Conservation (phyloP, 164 flowering plant genomes). For the Vitis rotundifolia region DNA sequence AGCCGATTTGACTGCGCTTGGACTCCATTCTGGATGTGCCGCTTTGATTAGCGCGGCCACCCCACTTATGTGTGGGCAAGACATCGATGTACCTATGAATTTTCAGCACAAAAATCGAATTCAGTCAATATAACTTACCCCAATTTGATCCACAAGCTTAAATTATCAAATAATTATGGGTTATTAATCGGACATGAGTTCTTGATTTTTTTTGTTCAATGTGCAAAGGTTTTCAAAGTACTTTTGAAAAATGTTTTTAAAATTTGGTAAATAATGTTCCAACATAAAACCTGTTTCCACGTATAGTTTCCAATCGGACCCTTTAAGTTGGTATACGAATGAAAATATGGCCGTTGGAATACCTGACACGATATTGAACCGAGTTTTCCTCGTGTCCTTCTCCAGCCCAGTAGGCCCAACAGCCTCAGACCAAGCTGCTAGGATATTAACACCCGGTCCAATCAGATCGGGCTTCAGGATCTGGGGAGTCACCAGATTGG, state of each 20-base stretch:
- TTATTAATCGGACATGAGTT: too few relatives aligned
- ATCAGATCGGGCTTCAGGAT: slow-evolving; percentile 90
- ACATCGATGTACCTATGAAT: slow-evolving; percentile 79
- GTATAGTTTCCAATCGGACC: too few relatives aligned
- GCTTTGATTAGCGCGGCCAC: slow-evolving; percentile 85
- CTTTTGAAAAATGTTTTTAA: too few relatives aligned
- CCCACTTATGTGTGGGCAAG: slow-evolving; percentile 91
- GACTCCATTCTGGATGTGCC: slow-evolving; percentile 90
- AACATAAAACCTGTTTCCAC: too few relatives aligned
- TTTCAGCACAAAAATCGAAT: too few relatives aligned
- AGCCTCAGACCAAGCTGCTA: slow-evolving; percentile 81
- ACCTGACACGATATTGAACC: slow-evolving; percentile 90
- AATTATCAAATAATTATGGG: too few relatives aligned
- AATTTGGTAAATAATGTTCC: too few relatives aligned
- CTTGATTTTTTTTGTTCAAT: too few relatives aligned
- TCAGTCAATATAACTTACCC: too few relatives aligned
- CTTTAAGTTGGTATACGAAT: too few relatives aligned
- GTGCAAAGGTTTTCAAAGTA: too few relatives aligned
- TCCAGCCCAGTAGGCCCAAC: slow-evolving; percentile 66
- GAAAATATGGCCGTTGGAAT: slow-evolving; percentile 19
- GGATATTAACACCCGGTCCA: slow-evolving; percentile 89
- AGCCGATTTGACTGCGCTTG: slow-evolving; percentile 88
- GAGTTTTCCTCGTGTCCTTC: slow-evolving; percentile 54
- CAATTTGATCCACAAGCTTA: too few relatives aligned
- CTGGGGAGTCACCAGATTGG: slow-evolving; percentile 64